Evolutionary conservation across 2,329 filamentous ascomycete species (phyloP).

Genomic region (Paraphoma chrysanthemicola): DNA sequence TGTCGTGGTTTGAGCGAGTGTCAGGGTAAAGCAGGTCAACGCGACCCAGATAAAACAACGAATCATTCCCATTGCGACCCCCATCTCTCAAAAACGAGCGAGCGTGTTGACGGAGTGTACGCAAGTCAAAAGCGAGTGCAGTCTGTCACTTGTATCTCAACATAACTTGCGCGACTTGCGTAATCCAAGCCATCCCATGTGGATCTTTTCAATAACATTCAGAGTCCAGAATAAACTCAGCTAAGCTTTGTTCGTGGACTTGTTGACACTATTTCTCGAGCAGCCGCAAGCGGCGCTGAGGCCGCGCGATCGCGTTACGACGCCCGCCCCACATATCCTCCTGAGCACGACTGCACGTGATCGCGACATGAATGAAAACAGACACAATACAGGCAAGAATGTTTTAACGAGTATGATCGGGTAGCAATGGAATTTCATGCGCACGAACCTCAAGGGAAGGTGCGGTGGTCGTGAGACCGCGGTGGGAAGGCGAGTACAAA

Average conservation of each 20-base stretch:
- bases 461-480: too few relatives aligned
- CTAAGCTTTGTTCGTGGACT: not conserved
- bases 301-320: not conserved
- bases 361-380: not conserved
- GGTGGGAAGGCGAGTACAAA: too few relatives aligned
- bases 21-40: not conserved
- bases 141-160: not conserved
- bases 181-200: not conserved
- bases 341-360: not conserved
- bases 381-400: not conserved
- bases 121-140: not conserved
- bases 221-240: not conserved
- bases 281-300: not conserved
- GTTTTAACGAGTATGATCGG: too few relatives aligned
- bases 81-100: not conserved
- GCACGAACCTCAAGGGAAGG: too few relatives aligned
- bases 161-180: not conserved
- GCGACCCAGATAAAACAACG: not conserved
- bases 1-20: constrained; percentile 50
- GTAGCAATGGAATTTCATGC: too few relatives aligned
- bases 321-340: not conserved
- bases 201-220: not conserved
- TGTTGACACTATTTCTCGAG: not conserved
- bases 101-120: not conserved
- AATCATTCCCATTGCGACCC: not conserved